phyloP scores from a whole-genome alignment of 305 asterid species.

The Petunia hybrid region DNA sequence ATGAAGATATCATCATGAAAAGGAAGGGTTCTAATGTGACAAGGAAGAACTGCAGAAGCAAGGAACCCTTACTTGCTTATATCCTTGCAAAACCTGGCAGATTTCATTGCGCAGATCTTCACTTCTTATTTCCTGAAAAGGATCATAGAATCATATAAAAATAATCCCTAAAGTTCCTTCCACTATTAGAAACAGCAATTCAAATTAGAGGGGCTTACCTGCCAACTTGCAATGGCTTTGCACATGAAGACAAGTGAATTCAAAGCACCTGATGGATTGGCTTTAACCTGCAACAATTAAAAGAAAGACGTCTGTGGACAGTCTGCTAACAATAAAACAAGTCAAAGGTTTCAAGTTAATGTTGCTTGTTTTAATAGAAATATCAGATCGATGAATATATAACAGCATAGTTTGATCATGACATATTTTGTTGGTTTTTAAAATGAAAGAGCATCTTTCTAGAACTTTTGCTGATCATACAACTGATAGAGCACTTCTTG shows the following conservation, averaged over 20 bases:
- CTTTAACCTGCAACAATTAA: conserved; percentile 67
- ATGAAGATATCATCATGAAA: not conserved
- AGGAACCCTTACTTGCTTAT: conserved; percentile 72
- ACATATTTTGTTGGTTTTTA: not conserved
- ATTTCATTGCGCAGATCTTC: conserved; percentile 83
- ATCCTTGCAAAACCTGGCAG: conserved; percentile 86
- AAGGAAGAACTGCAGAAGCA: not conserved
- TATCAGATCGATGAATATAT: not conserved
- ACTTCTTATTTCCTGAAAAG: conserved; percentile 83
- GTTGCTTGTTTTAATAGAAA: not conserved
- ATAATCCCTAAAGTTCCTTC: not conserved
- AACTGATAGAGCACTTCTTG: not conserved
- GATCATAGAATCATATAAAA: conserved; percentile 27
- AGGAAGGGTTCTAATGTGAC: not conserved
- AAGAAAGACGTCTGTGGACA: conserved; percentile 5
- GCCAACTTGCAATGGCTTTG: conserved; percentile 97
- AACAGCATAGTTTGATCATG: not conserved
- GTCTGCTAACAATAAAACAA: not conserved
- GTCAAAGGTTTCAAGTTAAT: not conserved
- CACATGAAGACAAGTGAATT: conserved; percentile 80
- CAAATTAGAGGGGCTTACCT: conserved; percentile 52
- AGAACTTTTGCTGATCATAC: not conserved
- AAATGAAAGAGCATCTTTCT: not conserved
- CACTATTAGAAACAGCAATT: not conserved
- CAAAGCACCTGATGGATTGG: conserved; percentile 92